Evolutionary conservation across 2,329 filamentous ascomycete genomes (phyloP).

Genomic region (Akanthomyces muscarius): DNA sequence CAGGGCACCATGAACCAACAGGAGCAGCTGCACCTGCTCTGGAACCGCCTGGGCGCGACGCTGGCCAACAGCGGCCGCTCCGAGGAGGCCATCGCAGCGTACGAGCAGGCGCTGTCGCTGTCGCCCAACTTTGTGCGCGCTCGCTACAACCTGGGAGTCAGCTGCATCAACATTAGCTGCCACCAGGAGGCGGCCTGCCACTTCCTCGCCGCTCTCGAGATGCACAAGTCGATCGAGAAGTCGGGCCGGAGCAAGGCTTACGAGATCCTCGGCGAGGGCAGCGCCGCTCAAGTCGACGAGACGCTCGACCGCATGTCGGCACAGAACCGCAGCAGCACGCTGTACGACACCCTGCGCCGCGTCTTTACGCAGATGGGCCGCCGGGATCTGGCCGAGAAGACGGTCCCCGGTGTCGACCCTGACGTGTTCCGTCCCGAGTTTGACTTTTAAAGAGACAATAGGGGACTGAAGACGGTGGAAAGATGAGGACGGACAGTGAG

Average conservation of each 20-base stretch:
- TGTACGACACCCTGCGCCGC: constrained; percentile 88
- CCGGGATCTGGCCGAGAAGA: constrained; percentile 80
- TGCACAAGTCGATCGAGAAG: constrained; percentile 91
- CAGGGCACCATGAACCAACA: constrained; percentile 77
- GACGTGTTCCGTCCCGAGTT: constrained; percentile 85
- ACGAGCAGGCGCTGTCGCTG: constrained; percentile 84
- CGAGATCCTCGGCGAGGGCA: constrained; percentile 66
- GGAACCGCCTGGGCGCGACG: constrained; percentile 95
- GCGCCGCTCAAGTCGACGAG: constrained; percentile 51
- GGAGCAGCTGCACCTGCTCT: constrained; percentile 86
- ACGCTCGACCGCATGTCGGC: constrained; percentile 82
- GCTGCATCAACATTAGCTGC: constrained; percentile 96
- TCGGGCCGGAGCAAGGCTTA: constrained; percentile 78
- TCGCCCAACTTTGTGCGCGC: constrained; percentile 96
- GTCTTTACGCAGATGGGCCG: constrained; percentile 97
- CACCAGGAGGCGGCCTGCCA: constrained; percentile 91
- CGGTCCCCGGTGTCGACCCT: constrained; percentile 85
- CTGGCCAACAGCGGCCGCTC: constrained; percentile 90
- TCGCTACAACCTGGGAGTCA: constrained; percentile 93
- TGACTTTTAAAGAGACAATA: constrained; percentile 59
- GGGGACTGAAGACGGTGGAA: background rate
- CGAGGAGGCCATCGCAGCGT: constrained; percentile 95
- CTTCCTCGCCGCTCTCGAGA: constrained; percentile 82
- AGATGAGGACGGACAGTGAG: background rate
- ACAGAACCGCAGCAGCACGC: constrained; percentile 93